Conservation (phyloP, 495 filamentous ascomycete species). For the Ramalina peruviana region DNA sequence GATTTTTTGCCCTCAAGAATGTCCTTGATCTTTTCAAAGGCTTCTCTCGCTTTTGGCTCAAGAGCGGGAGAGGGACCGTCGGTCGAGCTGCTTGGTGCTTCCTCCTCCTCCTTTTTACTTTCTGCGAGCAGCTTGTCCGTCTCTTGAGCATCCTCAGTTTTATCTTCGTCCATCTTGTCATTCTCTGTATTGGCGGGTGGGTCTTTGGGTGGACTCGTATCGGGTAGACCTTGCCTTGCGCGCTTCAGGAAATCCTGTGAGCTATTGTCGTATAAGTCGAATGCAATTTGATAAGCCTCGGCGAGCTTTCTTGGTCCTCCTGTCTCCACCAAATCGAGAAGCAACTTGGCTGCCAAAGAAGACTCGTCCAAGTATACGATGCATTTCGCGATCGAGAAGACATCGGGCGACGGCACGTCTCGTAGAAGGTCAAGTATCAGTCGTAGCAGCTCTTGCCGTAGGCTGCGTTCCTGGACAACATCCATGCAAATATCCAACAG, state of each 20-base stretch:
- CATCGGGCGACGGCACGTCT: slow-evolving; percentile 81
- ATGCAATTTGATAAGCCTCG: slow-evolving; percentile 92
- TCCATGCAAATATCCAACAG: slow-evolving; percentile 93
- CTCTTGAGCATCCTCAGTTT: slow-evolving; percentile 34
- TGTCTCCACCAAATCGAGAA: slow-evolving; percentile 67
- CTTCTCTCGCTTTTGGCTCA: slow-evolving; percentile 36
- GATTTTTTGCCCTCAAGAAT: slow-evolving; percentile 85
- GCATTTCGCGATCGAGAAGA: slow-evolving; percentile 96
- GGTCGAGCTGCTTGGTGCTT: slow-evolving; percentile 19
- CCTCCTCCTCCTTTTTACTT: slow-evolving; percentile 18
- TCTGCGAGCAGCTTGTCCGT: slow-evolving; percentile 37
- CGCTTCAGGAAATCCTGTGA: slow-evolving; percentile 93
- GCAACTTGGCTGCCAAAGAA: slow-evolving; percentile 76
- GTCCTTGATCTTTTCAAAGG: slow-evolving; percentile 64
- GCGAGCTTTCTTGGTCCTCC: slow-evolving; percentile 64
- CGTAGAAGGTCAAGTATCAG: slow-evolving; percentile 79
- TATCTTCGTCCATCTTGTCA: slow-evolving; percentile 32
- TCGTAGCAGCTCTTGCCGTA: slow-evolving; percentile 74
- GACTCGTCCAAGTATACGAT: slow-evolving; percentile 93
- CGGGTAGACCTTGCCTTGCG: slow-evolving; percentile 68
- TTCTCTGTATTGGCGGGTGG: slow-evolving; percentile 16
- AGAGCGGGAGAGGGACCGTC: slow-evolving; percentile 31
- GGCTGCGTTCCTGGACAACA: slow-evolving; percentile 81
- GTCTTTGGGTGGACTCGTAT: slow-evolving; percentile 17
- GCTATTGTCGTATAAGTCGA: slow-evolving; percentile 95